Evolutionary conservation across 2,329 filamentous ascomycete species (phyloP), one percentile per base, ranked within the genome.

Genomic region (Botrytis elliptica): DNA sequence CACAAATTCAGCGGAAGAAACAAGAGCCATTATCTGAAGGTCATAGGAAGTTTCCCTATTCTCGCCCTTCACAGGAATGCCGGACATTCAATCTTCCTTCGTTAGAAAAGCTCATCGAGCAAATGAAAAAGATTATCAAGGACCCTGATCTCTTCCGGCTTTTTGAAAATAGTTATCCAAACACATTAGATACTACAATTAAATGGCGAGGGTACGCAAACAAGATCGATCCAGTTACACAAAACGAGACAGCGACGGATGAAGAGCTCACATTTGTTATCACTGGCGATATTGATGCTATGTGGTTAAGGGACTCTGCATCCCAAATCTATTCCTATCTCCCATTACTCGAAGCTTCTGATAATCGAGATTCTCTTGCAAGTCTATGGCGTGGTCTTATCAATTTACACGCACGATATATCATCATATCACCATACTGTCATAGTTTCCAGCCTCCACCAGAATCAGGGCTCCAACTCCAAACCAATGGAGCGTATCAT

Each of bases 221-320:
- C 55, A 85, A 88, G 72, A 85, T 87, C 9, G 76, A 77, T 67
- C 52, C 70, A 2, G 70, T 70, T 12, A 76, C 75, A 8, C 67
- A 73, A 12, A 76, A 77, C 36, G 60, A 72, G 44, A 76, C 74
- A 25, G 66, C 60, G 75, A 82, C 86, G 0, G 86, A 87, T 5
- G 90, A 93, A 81, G 91, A 93, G 81, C 83, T 91, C 73, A 86
- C 87, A 25, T 88, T 87, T 77, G 79, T 88, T 75, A 89, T 89
- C 74, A 89, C 87, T 0, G 87, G 87, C 72, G 86, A 89, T 77
- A 89, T 89, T 81, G 91, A 97, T 77, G 95, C 95, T 3, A 94
- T 97, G 84, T 97, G 94, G 94, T 84, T 97, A 74, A 89, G 94
- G 64, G 94, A 97, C 82, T 95, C 92, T n/a, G 88, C 90, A 16